Evolutionary conservation across 306 rosid genomes (phyloP), one percentile per base, ranked within the genome.

Genomic region (Boehmeria nivea): DNA sequence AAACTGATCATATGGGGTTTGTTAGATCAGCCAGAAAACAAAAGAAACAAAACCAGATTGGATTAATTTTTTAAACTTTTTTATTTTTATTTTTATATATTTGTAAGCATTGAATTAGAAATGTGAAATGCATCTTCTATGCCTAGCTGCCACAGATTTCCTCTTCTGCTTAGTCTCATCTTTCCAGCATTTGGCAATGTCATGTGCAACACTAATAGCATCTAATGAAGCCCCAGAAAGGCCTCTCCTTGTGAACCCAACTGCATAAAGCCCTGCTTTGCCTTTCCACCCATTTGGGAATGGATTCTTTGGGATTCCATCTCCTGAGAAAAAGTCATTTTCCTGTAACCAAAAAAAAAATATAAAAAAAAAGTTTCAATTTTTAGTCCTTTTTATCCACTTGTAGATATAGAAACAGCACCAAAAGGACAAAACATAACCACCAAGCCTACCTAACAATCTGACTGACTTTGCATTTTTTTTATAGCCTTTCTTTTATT

Each of bases 201-300:
- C 98, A 25, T 81, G 87, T 38, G 95, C 78, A 6, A 91, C 98
- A 65, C 81, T 82, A 17, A 84, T 73, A 44, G 96, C 98, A 66
- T 87, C 98, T 49, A 81, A 67, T 39, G 93, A 80, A 12, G 98
- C 93, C 39, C 98, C 98, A 33, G 98, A 78, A 1, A 91, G 68
- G 26, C 98, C 96, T 73, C 74, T 91, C 67, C 85, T 78, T 59
- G 98, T 84, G 66, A 91, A 91, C 58, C 98, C 98, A 46, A 91
- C 98, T 3, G 96, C 96, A 58, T 87, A 91, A 0, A 91, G 81
- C 20, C 96, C 95, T 34, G 49, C 80, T 20, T 82, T 91, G 14
- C 95, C 93, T 71, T 87, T 91, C 98, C 96, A 91, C 7, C 95
- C 93, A 78, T 84, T 84, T 61, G 93, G 98, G 49, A 91, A 87